These are phyloP conservation scores for Noccaea bulbosa DNA, from an alignment of 345 rosid species.

Conservation along the genomic window DNA sequence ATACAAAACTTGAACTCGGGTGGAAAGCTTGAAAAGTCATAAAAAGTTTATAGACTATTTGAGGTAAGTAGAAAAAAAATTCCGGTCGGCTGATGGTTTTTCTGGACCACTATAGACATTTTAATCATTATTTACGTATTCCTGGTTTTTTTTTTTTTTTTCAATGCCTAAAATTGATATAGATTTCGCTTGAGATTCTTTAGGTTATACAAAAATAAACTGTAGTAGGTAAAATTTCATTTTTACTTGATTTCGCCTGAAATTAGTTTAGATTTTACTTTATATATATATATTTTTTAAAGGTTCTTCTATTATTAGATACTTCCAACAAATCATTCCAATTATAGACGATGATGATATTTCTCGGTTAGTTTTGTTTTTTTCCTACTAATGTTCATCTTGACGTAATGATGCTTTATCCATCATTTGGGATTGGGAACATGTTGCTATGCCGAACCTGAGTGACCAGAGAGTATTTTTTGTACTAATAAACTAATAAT, in stretches of 20 bases:
- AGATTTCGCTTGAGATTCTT: neutral
- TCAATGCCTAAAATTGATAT: neutral
- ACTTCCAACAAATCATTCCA: slow-evolving; percentile 15
- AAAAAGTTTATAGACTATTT: neutral
- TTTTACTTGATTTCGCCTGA: too few species aligned
- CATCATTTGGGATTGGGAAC: slow-evolving; percentile 9
- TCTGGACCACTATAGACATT: slow-evolving; percentile 1
- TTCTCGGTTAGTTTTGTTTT: neutral
- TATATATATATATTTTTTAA: too few species aligned
- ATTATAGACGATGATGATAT: slow-evolving; percentile 2
- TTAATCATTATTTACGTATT: neutral
- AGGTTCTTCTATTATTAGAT: neutral
- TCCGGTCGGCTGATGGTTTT: neutral
- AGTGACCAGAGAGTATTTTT: neutral
- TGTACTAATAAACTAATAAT: too few species aligned
- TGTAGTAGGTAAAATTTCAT: neutral
- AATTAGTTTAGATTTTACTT: too few species aligned
- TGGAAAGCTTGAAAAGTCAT: slow-evolving; percentile 1
- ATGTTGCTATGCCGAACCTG: neutral
- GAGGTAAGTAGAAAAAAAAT: neutral
- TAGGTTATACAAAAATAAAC: neutral
- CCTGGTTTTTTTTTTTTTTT: too few species aligned
- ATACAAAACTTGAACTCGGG: neutral
- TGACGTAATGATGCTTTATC: slow-evolving; percentile 26
- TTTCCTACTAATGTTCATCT: neutral